Evolutionary conservation across 805 yeast genomes (phyloP).

Genomic region (Lipomyces anomalus): DNA sequence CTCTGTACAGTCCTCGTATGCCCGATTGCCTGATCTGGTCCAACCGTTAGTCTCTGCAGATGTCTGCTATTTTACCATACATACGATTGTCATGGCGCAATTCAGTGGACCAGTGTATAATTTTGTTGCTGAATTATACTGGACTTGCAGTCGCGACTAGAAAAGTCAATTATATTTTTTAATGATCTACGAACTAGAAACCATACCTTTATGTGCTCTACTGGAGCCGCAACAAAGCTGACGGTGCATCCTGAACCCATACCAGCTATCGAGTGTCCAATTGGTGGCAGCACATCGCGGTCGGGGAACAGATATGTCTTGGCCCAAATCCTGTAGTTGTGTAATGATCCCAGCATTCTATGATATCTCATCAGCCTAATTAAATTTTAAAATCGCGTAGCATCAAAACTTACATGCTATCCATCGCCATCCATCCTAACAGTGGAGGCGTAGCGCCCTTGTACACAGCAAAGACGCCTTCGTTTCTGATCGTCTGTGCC

Average conservation of each 20-base stretch:
- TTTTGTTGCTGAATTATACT: slow-evolving; percentile 69
- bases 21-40: slow-evolving; percentile 45
- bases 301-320: slow-evolving; percentile 58
- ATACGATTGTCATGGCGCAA: slow-evolving; percentile 41
- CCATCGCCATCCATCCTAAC: slow-evolving; percentile 93
- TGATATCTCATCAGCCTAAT: neutral
- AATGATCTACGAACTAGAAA: neutral
- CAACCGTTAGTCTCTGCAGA: slow-evolving; percentile 15
- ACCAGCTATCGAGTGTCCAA: slow-evolving; percentile 78
- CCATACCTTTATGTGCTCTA: slow-evolving; percentile 64
- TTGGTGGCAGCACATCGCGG: slow-evolving; percentile 59
- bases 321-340: slow-evolving; percentile 63
- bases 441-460: slow-evolving; percentile 91
- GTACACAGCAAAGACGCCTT: slow-evolving; percentile 75
- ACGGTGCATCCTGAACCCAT: slow-evolving; percentile 79
- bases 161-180: too few species aligned
- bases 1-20: slow-evolving; percentile 68
- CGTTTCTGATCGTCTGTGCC: slow-evolving; percentile 60
- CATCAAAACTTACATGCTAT: slow-evolving; percentile 47
- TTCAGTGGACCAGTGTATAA: slow-evolving; percentile 74
- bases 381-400: neutral
- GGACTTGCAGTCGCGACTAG: slow-evolving; percentile 75
- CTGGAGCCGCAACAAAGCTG: slow-evolving; percentile 92
- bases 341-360: slow-evolving; percentile 77
- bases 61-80: too few species aligned